Evolutionary conservation across 2,329 filamentous ascomycete genomes (phyloP), one percentile per base, ranked within the genome.

Genomic region (Tolypocladium cylindrosporum): DNA sequence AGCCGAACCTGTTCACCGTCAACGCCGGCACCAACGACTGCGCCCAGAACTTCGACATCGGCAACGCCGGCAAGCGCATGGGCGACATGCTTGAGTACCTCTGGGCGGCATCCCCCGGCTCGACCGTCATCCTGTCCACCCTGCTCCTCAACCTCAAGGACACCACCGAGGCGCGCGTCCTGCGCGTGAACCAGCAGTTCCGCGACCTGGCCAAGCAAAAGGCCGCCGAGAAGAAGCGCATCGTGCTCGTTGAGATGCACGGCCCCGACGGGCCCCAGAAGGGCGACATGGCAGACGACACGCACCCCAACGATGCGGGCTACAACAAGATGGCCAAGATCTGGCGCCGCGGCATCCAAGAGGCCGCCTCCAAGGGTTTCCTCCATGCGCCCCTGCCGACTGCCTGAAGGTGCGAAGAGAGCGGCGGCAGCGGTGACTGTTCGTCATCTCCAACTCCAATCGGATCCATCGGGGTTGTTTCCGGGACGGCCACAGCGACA

Each of bases 1-100:
- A 68, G 57, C 76, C 75, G 11, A 75, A 77, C 60, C 61, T 77
- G 39, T 63, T 77, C 54, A 65, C 72, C 34, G 63, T 78, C 63
- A 77, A 78, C 62, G 70, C 67, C 13, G 76, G 76, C 55, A 77
- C 75, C 53, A 78, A 78, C 60, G 75, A 78, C 61, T 75, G 73
- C 52, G 31, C 64, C 19, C 72, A 74, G 58, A 57, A 67, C 59
- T 65, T 60, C 57, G 64, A 73, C 45, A 58, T 75, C 10, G 58
- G 59, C 36, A 55, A 59, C 36, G 70, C 70, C 6, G 69, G 67
- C 41, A 60, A 64, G 16, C 69, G 74, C 39, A 69, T 74, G 63
- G 66, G 65, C 41, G 60, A 61, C n/a, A 56, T 77, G 65, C 57
- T 77, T 40, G 63, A 69, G n/a, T 67, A 68, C 56, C 54, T 77